Evolutionary conservation across 2,329 filamentous ascomycete genomes (phyloP).

Genomic region (Fusarium sp.): DNA sequence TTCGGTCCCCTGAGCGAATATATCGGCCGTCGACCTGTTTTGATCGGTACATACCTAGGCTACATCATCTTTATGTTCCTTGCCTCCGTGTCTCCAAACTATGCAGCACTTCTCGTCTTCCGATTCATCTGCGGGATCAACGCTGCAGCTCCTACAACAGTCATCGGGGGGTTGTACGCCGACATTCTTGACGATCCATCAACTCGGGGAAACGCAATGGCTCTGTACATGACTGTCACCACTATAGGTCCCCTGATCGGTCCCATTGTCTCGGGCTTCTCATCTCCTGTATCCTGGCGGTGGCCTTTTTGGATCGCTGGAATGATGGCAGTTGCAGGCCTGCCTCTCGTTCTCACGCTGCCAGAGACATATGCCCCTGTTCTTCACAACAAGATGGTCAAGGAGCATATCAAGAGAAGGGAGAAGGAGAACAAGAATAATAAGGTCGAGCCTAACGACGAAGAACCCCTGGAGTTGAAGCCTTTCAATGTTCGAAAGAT

Average conservation of each 20-base stretch:
- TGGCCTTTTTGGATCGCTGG: slow-evolving; percentile 58
- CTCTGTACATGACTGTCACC: slow-evolving; percentile 54
- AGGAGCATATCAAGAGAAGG: slow-evolving; percentile 61
- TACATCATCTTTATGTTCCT: slow-evolving; percentile 53
- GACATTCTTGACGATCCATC: slow-evolving; percentile 52
- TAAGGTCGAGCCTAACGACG: slow-evolving; percentile 44
- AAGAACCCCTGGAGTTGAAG: slow-evolving; percentile 55
- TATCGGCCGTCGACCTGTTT: slow-evolving; percentile 51
- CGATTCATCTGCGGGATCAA: slow-evolving; percentile 53
- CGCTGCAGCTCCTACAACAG: slow-evolving; percentile 52
- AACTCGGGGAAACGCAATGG: slow-evolving; percentile 50
- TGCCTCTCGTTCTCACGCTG: slow-evolving; percentile 53
- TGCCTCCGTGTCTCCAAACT: slow-evolving; percentile 58
- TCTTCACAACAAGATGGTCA: slow-evolving; percentile 63
- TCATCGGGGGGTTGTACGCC: slow-evolving; percentile 52
- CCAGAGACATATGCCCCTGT: slow-evolving; percentile 65
- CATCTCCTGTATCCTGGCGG: slow-evolving; percentile 58
- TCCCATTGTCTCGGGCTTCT: slow-evolving; percentile 65
- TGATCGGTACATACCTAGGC: slow-evolving; percentile 52
- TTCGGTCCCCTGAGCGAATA: slow-evolving; percentile 54
- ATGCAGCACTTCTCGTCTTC: slow-evolving; percentile 58
- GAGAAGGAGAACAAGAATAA: slow-evolving; percentile 60
- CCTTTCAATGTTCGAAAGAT: slow-evolving; percentile 58
- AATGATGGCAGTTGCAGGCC: slow-evolving; percentile 46
- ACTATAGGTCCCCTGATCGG: slow-evolving; percentile 58